Percentiles rank a stretch among this genome's conserved stretches.
Conservation (phyloP, 805 yeast genomes). For the Priceomyces melissophilus region DNA sequence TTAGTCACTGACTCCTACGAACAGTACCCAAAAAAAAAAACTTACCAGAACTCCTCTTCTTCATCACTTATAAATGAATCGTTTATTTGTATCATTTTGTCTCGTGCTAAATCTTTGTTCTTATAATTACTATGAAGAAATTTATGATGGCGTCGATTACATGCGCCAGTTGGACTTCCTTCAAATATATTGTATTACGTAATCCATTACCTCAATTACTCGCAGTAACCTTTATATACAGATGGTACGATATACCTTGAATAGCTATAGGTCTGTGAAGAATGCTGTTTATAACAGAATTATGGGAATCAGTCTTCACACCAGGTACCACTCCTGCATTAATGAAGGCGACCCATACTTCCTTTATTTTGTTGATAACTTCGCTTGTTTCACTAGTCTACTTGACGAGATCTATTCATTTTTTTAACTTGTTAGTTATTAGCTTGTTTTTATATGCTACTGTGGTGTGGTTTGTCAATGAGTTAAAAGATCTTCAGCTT, state of each 20-base stretch:
- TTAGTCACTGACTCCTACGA: conserved; percentile 15
- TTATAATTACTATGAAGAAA: neutral
- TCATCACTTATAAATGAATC: conserved; percentile 72
- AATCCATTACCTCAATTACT: neutral
- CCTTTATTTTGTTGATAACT: conserved; percentile 63
- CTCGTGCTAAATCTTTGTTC: neutral
- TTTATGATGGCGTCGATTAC: conserved; percentile 1
- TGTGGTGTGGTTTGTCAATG: conserved; percentile 84
- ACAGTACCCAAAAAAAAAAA: conserved; percentile 10
- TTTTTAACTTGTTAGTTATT: conserved; percentile 50
- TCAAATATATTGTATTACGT: neutral
- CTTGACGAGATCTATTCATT: conserved; percentile 66
- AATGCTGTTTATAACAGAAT: conserved; percentile 53
- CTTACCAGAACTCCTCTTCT: conserved; percentile 71
- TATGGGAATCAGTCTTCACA: conserved; percentile 88
- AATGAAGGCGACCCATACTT: conserved; percentile 81
- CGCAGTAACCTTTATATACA: neutral
- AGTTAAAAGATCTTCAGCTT: conserved; percentile 50
- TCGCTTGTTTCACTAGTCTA: conserved; percentile 58
- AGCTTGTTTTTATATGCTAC: conserved; percentile 70
- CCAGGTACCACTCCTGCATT: conserved; percentile 93
- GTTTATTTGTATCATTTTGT: conserved; percentile 29
- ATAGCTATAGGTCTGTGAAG: neutral
- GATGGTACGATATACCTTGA: neutral
- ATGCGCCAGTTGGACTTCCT: neutral